Conservation (phyloP, 441 rosid species). For the Arabidopsis hybrid region DNA sequence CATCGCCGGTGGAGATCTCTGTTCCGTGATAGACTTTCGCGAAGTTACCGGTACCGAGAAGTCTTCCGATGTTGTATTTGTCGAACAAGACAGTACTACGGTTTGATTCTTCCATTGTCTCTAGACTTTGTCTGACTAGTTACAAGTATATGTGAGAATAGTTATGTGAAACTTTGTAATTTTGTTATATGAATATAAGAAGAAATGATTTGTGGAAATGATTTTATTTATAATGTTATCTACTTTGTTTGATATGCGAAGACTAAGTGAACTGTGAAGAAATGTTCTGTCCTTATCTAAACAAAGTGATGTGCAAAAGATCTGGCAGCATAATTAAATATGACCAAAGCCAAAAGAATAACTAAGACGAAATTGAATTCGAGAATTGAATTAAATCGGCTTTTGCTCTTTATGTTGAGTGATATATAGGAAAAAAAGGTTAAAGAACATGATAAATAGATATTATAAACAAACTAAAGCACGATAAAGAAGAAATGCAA, state of each 20-base stretch:
- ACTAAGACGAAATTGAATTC: neutral
- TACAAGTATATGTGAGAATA: neutral
- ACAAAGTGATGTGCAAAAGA: conserved; percentile 29
- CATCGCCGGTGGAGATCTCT: conserved; percentile 55
- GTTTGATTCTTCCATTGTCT: conserved; percentile 49
- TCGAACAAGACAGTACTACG: conserved; percentile 53
- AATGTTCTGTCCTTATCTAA: conserved; percentile 37
- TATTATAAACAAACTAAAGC: neutral
- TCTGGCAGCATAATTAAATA: conserved; percentile 23
- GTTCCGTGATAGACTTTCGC: conserved; percentile 77
- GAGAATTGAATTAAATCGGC: neutral
- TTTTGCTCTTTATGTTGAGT: neutral
- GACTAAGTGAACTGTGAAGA: conserved; percentile 37
- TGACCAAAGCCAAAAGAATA: neutral
- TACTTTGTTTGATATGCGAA: conserved; percentile 25
- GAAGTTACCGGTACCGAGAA: conserved; percentile 78
- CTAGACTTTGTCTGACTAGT: conserved; percentile 17
- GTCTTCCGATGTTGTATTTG: conserved; percentile 75
- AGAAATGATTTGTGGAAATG: neutral
- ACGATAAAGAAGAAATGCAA: neutral
- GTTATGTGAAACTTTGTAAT: neutral
- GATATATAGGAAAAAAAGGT: neutral
- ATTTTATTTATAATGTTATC: conserved; percentile 18
- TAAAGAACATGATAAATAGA: neutral
- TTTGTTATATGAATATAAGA: conserved; percentile 17